A percentile compares a stretch with the other conserved stretches of the same genome.
These are phyloP conservation scores for Fragaria iinumae DNA, from an alignment of 306 rosid species.

Conservation along the genomic window DNA sequence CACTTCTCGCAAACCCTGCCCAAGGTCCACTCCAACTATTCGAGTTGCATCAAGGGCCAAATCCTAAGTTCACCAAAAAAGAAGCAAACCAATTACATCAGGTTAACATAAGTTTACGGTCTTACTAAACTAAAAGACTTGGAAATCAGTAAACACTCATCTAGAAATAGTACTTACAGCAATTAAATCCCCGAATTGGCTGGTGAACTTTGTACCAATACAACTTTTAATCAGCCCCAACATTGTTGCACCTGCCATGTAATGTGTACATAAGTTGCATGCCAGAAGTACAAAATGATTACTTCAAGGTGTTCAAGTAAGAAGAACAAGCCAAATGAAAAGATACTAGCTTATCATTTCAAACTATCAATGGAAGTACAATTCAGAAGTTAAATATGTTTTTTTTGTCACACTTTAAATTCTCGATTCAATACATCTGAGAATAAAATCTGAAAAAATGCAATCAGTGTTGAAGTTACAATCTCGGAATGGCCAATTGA, in stretches of 20 bases:
- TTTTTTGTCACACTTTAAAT: neutral
- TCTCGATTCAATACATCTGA: neutral
- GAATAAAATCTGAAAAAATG: no score
- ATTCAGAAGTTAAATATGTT: neutral
- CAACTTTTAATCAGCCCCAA: conserved; percentile 93
- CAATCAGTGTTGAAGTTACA: neutral
- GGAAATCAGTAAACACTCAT: neutral
- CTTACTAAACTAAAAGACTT: neutral
- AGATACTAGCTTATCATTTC: neutral
- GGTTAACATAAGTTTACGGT: neutral
- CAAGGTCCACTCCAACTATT: conserved; percentile 84
- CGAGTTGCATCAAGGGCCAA: conserved; percentile 89
- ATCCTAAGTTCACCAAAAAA: conserved; percentile 50
- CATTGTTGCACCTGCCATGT: conserved; percentile 68
- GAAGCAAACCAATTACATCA: conserved; percentile 15
- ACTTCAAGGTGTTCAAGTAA: neutral
- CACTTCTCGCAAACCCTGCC: conserved; percentile 88
- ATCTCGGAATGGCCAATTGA: neutral
- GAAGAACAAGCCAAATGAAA: neutral
- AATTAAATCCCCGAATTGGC: conserved; percentile 93
- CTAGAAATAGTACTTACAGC: conserved; percentile 67
- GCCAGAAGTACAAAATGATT: neutral
- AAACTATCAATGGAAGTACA: neutral
- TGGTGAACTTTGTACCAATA: conserved; percentile 90
- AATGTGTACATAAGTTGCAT: conserved; percentile 23